Conservation (phyloP, 2,329 filamentous ascomycete species). For the Neonectria sp. region DNA sequence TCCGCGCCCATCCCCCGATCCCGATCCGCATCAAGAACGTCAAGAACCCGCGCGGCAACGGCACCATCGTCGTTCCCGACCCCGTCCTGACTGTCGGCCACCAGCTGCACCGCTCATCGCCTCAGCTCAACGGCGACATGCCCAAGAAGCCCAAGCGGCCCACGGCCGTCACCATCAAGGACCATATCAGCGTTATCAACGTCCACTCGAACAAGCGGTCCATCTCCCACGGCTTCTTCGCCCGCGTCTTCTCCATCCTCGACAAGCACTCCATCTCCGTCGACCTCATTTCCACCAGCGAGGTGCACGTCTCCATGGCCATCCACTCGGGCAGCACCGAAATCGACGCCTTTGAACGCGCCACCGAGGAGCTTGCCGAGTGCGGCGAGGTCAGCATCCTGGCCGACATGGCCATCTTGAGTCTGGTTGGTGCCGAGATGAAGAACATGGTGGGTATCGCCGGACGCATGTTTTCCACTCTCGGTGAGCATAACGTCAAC, state of each 20-base stretch:
- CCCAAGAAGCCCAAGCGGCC: constrained; percentile 78
- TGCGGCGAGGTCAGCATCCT: constrained; percentile 94
- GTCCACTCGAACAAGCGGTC: constrained; percentile 98
- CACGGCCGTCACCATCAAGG: constrained; percentile 96
- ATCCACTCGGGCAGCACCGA: constrained; percentile 84
- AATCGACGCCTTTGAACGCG: constrained; percentile 75
- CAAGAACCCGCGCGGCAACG: constrained; percentile 84
- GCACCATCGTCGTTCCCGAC: constrained; percentile 89
- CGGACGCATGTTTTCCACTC: constrained; percentile 93
- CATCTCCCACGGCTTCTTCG: constrained; percentile 96
- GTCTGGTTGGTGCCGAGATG: constrained; percentile 94
- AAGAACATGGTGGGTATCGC: constrained; percentile 97
- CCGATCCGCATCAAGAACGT: constrained; percentile 94
- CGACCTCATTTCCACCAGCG: constrained; percentile 95
- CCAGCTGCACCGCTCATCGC: constrained; percentile 69
- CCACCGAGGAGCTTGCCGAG: constrained; percentile 80
- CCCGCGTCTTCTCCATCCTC: constrained; percentile 91
- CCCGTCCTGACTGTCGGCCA: constrained; percentile 67
- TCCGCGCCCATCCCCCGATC: constrained; percentile 84
- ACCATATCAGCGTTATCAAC: constrained; percentile 96
- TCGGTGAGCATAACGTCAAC: constrained; percentile 95
- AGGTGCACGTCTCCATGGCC: constrained; percentile 98
- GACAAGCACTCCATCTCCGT: constrained; percentile 91
- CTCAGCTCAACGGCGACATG: constrained; percentile 51
- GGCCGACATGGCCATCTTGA: constrained; percentile 94